Base-by-base conservation (phyloP, 208 protist species). In the Leishmania aethiopica region DNA sequence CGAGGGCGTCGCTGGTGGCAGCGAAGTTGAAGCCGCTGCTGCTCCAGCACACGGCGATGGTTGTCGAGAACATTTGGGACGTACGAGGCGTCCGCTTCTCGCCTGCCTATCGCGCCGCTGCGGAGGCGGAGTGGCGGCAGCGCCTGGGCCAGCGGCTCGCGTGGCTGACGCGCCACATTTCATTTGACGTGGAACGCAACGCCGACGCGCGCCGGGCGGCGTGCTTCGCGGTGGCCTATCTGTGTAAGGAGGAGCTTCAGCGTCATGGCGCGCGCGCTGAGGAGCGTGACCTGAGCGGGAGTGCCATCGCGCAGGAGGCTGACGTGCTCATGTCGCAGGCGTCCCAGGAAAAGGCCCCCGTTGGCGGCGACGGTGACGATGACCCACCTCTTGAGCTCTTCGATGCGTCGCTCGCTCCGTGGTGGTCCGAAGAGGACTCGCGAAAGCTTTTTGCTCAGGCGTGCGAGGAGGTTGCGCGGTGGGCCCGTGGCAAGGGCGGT, bases 381-480 rank as follows among this genome's bases (percentile, higher is more conserved):
- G 49, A 8, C 4, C 11, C n/a, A 32, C 10, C 70, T 47, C 40
- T 17, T 19, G 42, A 25, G 6, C 3, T 7, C 75, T 35, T 22
- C 15, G 60, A 70, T 10, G 49, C 0, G 15, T 72, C 42, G 10
- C 19, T 37, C 5, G 64, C 49, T 8, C 45, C 51, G 78, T 73
- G 55, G 42, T 53, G 60, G 51, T 57, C 15, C 60, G 77, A 72
- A 17, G 71, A 55, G 5, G 19, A 10, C n/a, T 22, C 69, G 28
- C 60, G 19, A 13, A 40, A 25, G 35, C 40, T 84, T 10, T 81
- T 89, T 37, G 6, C n/a, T 0, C 77, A 82, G 74, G 70, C 76
- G 3, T 88, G 84, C 49, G 78, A 85, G 75, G 97, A 99, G 88
- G 80, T 96, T 42, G 91, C 89, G 62, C 93, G 98, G 15, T 85